Base-by-base conservation (phyloP, 2,329 filamentous ascomycete species). In the Hirsutella minnesotensis region DNA sequence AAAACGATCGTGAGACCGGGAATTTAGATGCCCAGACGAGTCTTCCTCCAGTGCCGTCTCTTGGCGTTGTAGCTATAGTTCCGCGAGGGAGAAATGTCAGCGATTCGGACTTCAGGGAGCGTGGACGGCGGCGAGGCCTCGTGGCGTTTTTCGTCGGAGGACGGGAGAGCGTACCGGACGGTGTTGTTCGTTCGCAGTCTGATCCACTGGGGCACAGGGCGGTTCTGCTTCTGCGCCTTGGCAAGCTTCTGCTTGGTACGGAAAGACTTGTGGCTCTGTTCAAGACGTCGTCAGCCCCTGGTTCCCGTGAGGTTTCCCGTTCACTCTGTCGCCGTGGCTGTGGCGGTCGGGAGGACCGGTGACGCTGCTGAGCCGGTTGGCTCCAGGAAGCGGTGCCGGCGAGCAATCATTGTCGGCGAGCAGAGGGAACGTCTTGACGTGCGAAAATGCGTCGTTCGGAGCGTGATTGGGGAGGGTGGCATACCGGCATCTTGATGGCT, bases 191-290 rank as follows among this genome's bases (percentile, higher is more conserved):
- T 96, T 70, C 90, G 84, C 66, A 98, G 82, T 69, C 92, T 85
- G 70, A 98, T 96, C 92, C 92, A 98, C 80, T 98, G 92, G 57
- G 92, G 92, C 69, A 98, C 95, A 61, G 92, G 92, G 70, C 92
- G 85, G 84, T 98, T 98, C 80, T 96, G 90, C 83, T 95, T 96
- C 81, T 96, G 90, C 69, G 92, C 92, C 81, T 90, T 95, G 68
- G 92, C 92, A 77, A 98, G 88, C 92, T 98, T 98, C 75, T 94
- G 85, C 89, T 98, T 98, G 75, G 89, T 95, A 71, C 89, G 86
- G 88, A 98, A 98, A 69, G 89, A 86, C 84, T 98, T 98, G 79
- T 98, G 88, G 83, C 84, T 90, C 90, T 96, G 49, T 27, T 44
- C 19, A 24, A 29, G 34, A 27, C 19, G 36, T 21, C 12, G 39